Conservation (phyloP, 495 filamentous ascomycete genomes). For the Xylaria castorea region DNA sequence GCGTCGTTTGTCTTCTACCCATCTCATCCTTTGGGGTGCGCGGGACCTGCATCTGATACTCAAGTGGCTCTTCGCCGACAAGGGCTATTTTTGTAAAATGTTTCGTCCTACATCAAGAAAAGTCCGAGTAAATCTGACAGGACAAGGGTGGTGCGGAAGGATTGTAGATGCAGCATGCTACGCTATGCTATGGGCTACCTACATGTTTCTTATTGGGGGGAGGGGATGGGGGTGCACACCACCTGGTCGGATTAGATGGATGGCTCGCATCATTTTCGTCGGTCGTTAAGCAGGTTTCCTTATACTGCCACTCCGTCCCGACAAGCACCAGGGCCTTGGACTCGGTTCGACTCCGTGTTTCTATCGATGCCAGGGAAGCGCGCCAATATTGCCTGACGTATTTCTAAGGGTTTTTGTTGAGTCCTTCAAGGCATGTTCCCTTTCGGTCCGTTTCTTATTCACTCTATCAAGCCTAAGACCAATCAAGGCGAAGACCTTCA, state of each 20-base stretch:
- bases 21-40: constrained; percentile 5
- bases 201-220: background rate
- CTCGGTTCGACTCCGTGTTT: background rate
- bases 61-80: background rate
- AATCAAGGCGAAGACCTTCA: background rate
- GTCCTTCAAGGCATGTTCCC: background rate
- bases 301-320: constrained; percentile 9
- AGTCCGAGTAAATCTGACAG: constrained; percentile 7
- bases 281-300: background rate
- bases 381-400: background rate
- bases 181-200: background rate
- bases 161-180: background rate
- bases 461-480: background rate
- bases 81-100: constrained; percentile 20
- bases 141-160: constrained; percentile 19
- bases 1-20: background rate
- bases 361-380: background rate
- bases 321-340: constrained; percentile 7
- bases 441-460: background rate
- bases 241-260: background rate
- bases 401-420: background rate
- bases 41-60: constrained; percentile 22
- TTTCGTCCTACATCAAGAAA: constrained; percentile 21
- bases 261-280: constrained; percentile 3
- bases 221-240: background rate